A percentile compares a stretch with the other conserved stretches of the same genome.
Conservation (phyloP, 1,139 yeast genomes). For the Pichiaceae sp. region DNA sequence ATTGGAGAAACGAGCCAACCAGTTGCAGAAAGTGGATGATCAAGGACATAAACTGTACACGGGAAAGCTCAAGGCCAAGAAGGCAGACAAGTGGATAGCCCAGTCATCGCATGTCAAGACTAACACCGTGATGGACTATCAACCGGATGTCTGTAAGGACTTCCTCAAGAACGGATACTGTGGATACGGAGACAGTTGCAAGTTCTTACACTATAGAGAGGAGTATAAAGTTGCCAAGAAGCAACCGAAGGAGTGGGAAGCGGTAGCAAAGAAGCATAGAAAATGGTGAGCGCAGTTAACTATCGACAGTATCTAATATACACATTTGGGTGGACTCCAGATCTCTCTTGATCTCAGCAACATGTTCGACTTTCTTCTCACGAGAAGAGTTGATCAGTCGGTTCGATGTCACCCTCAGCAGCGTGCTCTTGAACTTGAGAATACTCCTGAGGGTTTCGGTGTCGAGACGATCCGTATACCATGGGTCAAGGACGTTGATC, state of each 20-base stretch:
- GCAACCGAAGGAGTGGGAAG: conserved; percentile 58
- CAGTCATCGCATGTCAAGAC: conserved; percentile 50
- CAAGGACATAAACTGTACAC: conserved; percentile 26
- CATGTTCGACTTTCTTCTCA: not conserved
- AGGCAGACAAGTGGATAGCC: conserved; percentile 27
- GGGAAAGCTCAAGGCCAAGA: conserved; percentile 21
- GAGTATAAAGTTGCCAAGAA: conserved; percentile 66
- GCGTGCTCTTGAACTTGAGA: not conserved
- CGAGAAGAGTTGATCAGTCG: not conserved
- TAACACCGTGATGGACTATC: conserved; percentile 81
- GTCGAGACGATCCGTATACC: conserved; percentile 27
- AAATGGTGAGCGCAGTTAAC: conserved; percentile 11
- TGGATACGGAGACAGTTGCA: conserved; percentile 98
- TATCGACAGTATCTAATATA: not conserved
- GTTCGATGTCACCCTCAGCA: not conserved
- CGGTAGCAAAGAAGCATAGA: conserved; percentile 18
- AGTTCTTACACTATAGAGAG: conserved; percentile 83
- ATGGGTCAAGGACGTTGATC: conserved; percentile 40
- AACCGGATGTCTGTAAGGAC: conserved; percentile 93
- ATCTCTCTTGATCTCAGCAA: not conserved
- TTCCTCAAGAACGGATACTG: conserved; percentile 88
- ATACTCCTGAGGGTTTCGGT: not conserved
- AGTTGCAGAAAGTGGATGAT: conserved; percentile 10
- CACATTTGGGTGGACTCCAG: not conserved
- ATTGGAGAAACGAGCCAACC: conserved; percentile 1